Base-by-base conservation (phyloP, 768 basidiomycete genomes). In the Udeniomyces megalosporus region DNA sequence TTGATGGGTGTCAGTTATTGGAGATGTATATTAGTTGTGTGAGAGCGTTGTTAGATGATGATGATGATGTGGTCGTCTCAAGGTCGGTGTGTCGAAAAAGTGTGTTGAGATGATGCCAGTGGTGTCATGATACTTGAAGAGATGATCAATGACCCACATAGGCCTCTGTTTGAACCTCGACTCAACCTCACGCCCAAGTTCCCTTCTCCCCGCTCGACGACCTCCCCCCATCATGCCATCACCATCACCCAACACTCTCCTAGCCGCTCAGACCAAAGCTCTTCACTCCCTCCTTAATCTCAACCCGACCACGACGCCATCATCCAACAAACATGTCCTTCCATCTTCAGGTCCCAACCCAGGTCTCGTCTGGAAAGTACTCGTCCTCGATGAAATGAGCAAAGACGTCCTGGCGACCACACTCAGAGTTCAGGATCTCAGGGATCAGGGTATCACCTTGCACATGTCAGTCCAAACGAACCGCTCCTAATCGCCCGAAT, bases 381-480 rank as follows among this genome's bases (percentile, higher is more conserved):
- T 99, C 11, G 84, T 99, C 1, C 77, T 99, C 59, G 95, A 99
- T 73, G 89, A 95, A 70, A 81, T 85, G 68, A 93, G 90, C 26
- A 95, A 97, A 73, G 95, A 97, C 72, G 84, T 97, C 24, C 79
- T 99, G 42, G 95, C 95, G 17, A 97, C 93, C 1, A 86, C 90
- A 22, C 76, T 99, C 67, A 82, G 92, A 58, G 95, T 99, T 7
- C 92, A 96, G 74, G 95, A 97, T 75, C 78, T 99, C 66, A 81
- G 95, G 60, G 93, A 97, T 70, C 87, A 88, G 53, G 95, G 95
- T 34, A 91, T 99, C 46, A 99, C 95, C 10, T 78, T 99, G 62
- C 95, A 99, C 76, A 90, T 97, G 92, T 96, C 77, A 69, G 88
- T 76, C 20, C 10, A 7, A 35, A 22, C 38, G 34, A 1, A 15